Conservation (phyloP, 1,139 yeast genomes). For the Scheffersomyces parashehatae region DNA sequence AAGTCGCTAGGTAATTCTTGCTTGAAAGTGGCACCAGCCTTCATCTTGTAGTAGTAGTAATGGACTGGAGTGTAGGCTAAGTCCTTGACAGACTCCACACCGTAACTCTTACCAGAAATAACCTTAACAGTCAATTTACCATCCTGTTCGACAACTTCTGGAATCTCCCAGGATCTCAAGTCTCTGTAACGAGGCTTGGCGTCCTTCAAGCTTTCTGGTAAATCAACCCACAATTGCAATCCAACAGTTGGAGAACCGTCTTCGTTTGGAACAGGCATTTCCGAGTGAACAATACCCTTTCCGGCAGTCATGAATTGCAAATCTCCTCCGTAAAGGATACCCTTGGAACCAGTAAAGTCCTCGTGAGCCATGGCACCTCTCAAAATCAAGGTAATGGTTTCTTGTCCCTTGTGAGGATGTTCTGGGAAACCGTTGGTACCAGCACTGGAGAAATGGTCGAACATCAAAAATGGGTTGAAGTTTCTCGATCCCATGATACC, state of each 20-base stretch:
- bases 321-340: slow-evolving; percentile 80
- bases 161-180: slow-evolving; percentile 69
- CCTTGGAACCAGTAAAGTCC: slow-evolving; percentile 84
- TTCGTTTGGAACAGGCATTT: slow-evolving; percentile 71
- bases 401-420: slow-evolving; percentile 93
- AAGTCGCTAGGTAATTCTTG: slow-evolving; percentile 64
- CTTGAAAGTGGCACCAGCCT: slow-evolving; percentile 66
- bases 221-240: slow-evolving; percentile 89
- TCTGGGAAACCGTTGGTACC: slow-evolving; percentile 72
- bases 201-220: slow-evolving; percentile 69
- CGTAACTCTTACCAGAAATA: slow-evolving; percentile 76
- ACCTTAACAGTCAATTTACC: slow-evolving; percentile 71
- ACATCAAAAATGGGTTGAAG: slow-evolving; percentile 81
- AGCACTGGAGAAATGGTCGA: slow-evolving; percentile 67
- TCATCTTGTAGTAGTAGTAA: slow-evolving; percentile 66
- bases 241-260: slow-evolving; percentile 66
- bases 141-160: slow-evolving; percentile 59
- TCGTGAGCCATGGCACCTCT: slow-evolving; percentile 86
- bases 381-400: slow-evolving; percentile 75
- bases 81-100: slow-evolving; percentile 70
- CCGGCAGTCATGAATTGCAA: slow-evolving; percentile 97
- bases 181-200: slow-evolving; percentile 81
- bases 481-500: slow-evolving; percentile 69
- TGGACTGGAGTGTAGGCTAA: slow-evolving; percentile 85
- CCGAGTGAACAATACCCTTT: slow-evolving; percentile 81